Conservation (phyloP, 2,329 filamentous ascomycete species). For the Sordariomycetes sp. region DNA sequence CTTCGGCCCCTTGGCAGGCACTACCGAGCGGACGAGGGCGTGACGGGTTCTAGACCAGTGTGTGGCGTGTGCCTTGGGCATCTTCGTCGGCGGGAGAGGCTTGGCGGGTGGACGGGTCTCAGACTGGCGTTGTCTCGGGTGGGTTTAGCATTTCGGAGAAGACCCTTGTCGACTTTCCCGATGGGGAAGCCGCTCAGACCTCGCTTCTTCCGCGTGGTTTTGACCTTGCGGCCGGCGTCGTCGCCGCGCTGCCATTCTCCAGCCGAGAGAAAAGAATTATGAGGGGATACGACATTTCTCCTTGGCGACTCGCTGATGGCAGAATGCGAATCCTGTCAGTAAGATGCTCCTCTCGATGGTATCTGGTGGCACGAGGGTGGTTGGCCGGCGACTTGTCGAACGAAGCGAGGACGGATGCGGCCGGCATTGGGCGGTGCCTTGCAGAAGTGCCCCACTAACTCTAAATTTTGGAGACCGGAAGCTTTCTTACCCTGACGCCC, state of each 20-base stretch:
- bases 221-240: not conserved
- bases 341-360: not conserved
- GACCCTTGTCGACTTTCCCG: conserved; percentile 10
- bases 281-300: not conserved
- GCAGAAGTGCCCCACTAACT: not conserved
- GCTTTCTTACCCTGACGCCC: not conserved
- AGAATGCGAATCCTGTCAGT: not conserved
- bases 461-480: conserved; percentile 2
- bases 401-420: not conserved
- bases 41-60: not conserved
- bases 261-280: not conserved
- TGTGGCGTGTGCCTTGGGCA: not conserved
- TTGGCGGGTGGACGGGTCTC: conserved; percentile 12
- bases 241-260: not conserved
- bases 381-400: not conserved
- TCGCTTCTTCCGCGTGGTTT: not conserved
- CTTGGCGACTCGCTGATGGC: not conserved
- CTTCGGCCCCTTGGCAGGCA: not conserved
- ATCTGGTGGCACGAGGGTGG: not conserved
- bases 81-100: not conserved
- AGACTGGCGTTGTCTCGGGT: conserved; percentile 36
- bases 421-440: not conserved
- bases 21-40: not conserved
- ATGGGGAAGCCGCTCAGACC: conserved; percentile 4
- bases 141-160: conserved; percentile 21